phyloP scores from a whole-genome alignment of 208 protist genomes.

The Dictyostelium gargantuum region DNA sequence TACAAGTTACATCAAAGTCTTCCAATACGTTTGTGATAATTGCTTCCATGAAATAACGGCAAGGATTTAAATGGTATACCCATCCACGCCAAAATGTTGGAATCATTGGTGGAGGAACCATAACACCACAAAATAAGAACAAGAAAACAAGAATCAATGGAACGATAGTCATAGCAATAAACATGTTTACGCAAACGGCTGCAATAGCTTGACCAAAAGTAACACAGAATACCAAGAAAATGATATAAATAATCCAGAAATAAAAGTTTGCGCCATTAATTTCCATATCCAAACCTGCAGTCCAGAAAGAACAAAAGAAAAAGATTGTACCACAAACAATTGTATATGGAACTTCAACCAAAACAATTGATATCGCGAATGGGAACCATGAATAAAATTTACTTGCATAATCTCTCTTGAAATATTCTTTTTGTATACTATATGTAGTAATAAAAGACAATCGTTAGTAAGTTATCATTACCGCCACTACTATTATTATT shows the following conservation, averaged over 20 bases:
- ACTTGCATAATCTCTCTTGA: slow-evolving; percentile 5
- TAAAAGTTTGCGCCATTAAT: background rate
- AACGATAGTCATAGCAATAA: slow-evolving; percentile 31
- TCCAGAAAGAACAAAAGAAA: slow-evolving; percentile 34
- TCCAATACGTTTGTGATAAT: slow-evolving; percentile 32
- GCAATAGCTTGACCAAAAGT: slow-evolving; percentile 51
- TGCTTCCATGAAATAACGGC: slow-evolving; percentile 49
- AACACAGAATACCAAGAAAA: slow-evolving; percentile 22
- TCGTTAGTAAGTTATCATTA: too few relatives aligned
- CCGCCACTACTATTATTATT: slow-evolving; percentile 1
- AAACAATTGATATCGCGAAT: slow-evolving; percentile 9
- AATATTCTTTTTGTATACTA: slow-evolving; percentile 27
- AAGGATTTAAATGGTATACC: background rate
- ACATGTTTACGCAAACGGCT: slow-evolving; percentile 27
- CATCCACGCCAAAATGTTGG: background rate
- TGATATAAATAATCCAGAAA: background rate
- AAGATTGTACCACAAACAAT: background rate
- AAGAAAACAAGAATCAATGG: slow-evolving; percentile 55
- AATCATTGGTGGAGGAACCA: background rate
- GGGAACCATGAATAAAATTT: background rate
- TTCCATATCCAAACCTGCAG: background rate
- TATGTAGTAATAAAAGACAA: too few relatives aligned
- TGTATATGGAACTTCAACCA: slow-evolving; percentile 48
- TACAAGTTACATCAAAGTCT: background rate
- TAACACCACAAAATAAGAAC: slow-evolving; percentile 58